phyloP scores from a whole-genome alignment of 2,329 filamentous ascomycete genomes.

The Colletotrichum destructivum region DNA sequence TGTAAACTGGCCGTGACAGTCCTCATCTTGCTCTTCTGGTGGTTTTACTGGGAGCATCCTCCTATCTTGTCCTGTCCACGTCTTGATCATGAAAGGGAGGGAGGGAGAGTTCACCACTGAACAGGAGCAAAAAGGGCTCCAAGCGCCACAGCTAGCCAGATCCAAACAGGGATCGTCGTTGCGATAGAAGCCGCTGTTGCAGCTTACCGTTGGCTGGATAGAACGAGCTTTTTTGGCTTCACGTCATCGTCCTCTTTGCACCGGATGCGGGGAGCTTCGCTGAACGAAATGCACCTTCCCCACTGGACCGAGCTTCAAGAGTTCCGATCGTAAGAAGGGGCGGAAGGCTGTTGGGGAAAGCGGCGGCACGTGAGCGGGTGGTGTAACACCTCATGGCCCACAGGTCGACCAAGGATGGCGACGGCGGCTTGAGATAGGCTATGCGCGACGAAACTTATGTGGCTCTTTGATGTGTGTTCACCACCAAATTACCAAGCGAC shows the following conservation, averaged over 20 bases:
- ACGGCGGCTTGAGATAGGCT: constrained; percentile 13
- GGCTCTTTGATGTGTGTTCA: neutral
- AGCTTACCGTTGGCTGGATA: neutral
- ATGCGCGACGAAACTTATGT: neutral
- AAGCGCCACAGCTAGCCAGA: neutral
- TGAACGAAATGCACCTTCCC: neutral
- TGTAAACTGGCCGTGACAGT: neutral
- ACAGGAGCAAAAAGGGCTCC: too few species aligned
- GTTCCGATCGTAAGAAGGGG: neutral
- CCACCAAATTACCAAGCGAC: too few species aligned
- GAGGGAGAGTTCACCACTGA: neutral
- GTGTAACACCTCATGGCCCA: neutral
- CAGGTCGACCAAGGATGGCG: neutral
- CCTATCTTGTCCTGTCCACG: neutral
- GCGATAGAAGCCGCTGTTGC: neutral
- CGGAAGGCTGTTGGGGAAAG: neutral
- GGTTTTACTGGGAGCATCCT: neutral
- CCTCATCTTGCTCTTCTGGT: neutral
- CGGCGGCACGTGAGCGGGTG: too few species aligned
- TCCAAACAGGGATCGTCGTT: neutral
- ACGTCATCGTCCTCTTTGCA: neutral
- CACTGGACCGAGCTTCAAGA: neutral
- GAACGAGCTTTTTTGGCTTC: neutral
- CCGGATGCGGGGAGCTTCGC: constrained; percentile 33
- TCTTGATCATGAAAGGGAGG: neutral